phyloP scores from a whole-genome alignment of 2,329 filamentous ascomycete species.

The Paracamarosporium sp. region DNA sequence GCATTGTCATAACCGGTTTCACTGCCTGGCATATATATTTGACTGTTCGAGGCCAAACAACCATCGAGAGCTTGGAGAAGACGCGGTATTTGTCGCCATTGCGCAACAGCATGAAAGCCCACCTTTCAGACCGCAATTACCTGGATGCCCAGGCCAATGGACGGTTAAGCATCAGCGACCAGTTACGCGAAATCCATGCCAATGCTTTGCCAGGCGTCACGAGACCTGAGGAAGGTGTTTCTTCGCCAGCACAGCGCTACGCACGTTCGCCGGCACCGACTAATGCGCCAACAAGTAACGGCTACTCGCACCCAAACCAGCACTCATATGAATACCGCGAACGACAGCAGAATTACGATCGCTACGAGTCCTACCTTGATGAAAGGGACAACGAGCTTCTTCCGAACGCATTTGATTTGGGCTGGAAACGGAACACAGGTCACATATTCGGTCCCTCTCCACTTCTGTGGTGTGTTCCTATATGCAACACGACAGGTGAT shows the following conservation, averaged over 20 bases:
- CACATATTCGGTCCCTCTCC: slow-evolving; percentile 82
- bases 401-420: slow-evolving; percentile 92
- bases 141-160: slow-evolving; percentile 51
- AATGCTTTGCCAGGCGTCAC: slow-evolving; percentile 82
- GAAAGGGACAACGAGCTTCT: slow-evolving; percentile 87
- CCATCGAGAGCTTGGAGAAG: slow-evolving; percentile 95
- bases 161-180: slow-evolving; percentile 62
- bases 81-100: slow-evolving; percentile 89
- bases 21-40: slow-evolving; percentile 91
- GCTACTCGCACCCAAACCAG: slow-evolving; percentile 53
- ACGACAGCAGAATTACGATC: slow-evolving; percentile 67
- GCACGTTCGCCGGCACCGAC: slow-evolving; percentile 37
- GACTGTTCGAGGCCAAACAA: slow-evolving; percentile 81
- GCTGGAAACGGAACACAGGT: slow-evolving; percentile 77
- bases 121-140: slow-evolving; percentile 58
- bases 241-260: slow-evolving; percentile 46
- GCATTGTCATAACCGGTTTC: slow-evolving; percentile 86
- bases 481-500: slow-evolving; percentile 86
- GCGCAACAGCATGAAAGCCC: slow-evolving; percentile 71
- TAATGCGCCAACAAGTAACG: slow-evolving; percentile 37
- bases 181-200: slow-evolving; percentile 80
- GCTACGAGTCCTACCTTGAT: slow-evolving; percentile 83
- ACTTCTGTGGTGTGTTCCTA: slow-evolving; percentile 77
- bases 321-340: slow-evolving; percentile 61
- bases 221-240: slow-evolving; percentile 81